A percentile compares a stretch with the other conserved stretches of the same genome.
Evolutionary conservation across 2,329 filamentous ascomycete species (phyloP).

Genomic region (Alternaria brassicicola): DNA sequence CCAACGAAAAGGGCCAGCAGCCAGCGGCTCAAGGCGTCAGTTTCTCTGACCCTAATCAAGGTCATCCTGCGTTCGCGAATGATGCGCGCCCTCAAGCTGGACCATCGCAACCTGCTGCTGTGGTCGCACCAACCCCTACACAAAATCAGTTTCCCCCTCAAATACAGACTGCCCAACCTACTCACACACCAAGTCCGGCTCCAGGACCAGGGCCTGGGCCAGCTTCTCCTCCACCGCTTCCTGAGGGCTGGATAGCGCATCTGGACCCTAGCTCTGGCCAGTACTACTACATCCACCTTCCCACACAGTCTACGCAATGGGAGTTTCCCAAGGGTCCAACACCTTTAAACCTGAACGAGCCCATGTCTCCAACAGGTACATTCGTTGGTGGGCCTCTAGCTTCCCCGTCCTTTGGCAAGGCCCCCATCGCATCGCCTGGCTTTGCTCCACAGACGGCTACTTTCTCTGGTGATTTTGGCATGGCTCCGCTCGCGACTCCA

Average conservation of each 20-base stretch:
- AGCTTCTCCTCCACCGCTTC: constrained; percentile 86
- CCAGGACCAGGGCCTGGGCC: constrained; percentile 70
- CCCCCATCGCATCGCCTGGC: constrained; percentile 76
- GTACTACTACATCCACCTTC: constrained; percentile 98
- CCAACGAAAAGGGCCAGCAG: constrained; percentile 74
- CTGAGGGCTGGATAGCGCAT: constrained; percentile 98
- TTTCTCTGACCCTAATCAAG: constrained; percentile 54
- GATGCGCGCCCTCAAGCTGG: constrained; percentile 65
- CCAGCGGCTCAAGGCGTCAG: constrained; percentile 34
- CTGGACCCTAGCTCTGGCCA: constrained; percentile 94
- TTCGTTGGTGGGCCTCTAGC: constrained; percentile 49
- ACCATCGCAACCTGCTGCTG: constrained; percentile 47
- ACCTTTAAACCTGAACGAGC: constrained; percentile 82
- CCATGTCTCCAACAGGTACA: constrained; percentile 77
- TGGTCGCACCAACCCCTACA: constrained; percentile 42
- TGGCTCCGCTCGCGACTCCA: constrained; percentile 74
- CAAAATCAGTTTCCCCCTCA: constrained; percentile 33
- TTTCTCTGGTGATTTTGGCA: constrained; percentile 85
- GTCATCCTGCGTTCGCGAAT: constrained; percentile 91
- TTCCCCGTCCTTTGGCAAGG: constrained; percentile 60
- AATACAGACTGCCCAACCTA: constrained; percentile 28
- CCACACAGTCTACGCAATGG: constrained; percentile 96
- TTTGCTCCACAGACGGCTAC: constrained; percentile 82
- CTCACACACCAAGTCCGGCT: constrained; percentile 51
- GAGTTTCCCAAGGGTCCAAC: constrained; percentile 97